phyloP scores from a whole-genome alignment of 2,329 filamentous ascomycete genomes.

The Clonostachys sp. region DNA sequence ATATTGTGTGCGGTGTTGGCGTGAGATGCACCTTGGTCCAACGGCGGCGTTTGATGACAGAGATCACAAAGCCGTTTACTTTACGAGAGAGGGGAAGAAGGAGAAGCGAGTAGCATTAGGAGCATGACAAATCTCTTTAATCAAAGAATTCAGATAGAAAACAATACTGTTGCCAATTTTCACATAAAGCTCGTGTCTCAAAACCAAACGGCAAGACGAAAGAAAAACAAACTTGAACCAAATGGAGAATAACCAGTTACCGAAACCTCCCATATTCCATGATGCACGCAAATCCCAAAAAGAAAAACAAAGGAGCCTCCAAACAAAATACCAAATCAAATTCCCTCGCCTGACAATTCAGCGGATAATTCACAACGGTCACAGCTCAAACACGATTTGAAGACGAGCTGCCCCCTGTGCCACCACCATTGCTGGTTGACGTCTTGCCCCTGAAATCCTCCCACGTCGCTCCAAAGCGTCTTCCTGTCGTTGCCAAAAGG shows the following conservation, averaged over 20 bases:
- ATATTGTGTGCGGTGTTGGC: conserved; percentile 80
- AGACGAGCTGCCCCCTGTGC: conserved; percentile 2
- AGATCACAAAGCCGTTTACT: conserved; percentile 63
- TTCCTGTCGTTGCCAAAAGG: conserved; percentile 75
- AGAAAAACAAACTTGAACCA: too few species aligned
- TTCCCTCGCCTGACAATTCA: too few species aligned
- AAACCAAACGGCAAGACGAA: too few species aligned
- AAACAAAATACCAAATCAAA: too few species aligned
- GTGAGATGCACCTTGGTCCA: conserved; percentile 70
- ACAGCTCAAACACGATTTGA: not conserved
- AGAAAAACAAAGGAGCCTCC: too few species aligned
- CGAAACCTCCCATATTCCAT: too few species aligned
- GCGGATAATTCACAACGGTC: too few species aligned
- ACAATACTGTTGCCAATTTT: too few species aligned
- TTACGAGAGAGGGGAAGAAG: conserved; percentile 29
- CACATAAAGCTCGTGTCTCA: too few species aligned
- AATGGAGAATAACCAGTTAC: too few species aligned
- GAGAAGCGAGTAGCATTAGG: conserved; percentile 29
- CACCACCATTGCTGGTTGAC: conserved; percentile 8
- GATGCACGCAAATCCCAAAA: too few species aligned
- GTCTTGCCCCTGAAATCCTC: conserved; percentile 69
- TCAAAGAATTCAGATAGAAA: too few species aligned
- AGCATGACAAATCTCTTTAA: conserved; percentile 7
- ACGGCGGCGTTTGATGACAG: conserved; percentile 66
- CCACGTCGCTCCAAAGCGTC: conserved; percentile 83